Conservation (phyloP, 768 basidiomycete species). For the Lepiota brunneoincarnata region DNA sequence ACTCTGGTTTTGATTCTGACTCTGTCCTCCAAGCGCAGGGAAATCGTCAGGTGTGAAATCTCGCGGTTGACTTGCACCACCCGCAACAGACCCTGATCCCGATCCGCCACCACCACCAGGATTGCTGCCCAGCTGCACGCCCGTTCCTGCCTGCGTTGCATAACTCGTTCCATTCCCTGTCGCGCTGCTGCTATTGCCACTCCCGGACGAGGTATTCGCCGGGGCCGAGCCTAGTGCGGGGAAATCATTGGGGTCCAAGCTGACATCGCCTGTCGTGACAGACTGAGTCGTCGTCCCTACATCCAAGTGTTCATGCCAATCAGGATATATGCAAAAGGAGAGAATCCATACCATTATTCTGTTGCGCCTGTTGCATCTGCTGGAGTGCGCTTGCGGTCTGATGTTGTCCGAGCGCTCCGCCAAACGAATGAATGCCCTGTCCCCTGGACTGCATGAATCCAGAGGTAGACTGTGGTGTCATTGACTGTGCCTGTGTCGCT, state of each 20-base stretch:
- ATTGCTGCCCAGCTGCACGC: slow-evolving; percentile 46
- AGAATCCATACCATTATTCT: slow-evolving; percentile 46
- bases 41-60: slow-evolving; percentile 90
- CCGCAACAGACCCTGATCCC: slow-evolving; percentile 34
- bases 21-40: slow-evolving; percentile 76
- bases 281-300: slow-evolving; percentile 8
- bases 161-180: slow-evolving; percentile 61
- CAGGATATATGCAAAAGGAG: neutral
- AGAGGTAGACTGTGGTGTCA: slow-evolving; percentile 57
- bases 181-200: slow-evolving; percentile 33
- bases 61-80: slow-evolving; percentile 42
- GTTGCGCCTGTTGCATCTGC: slow-evolving; percentile 49
- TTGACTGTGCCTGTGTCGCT: slow-evolving; percentile 49
- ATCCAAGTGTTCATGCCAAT: no score
- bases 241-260: slow-evolving; percentile 83
- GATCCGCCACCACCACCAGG: slow-evolving; percentile 27
- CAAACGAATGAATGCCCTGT: slow-evolving; percentile 65
- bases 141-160: slow-evolving; percentile 77
- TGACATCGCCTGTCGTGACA: slow-evolving; percentile 65
- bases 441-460: slow-evolving; percentile 64
- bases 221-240: slow-evolving; percentile 77
- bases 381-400: slow-evolving; percentile 40
- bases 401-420: slow-evolving; percentile 52
- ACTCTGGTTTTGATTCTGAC: slow-evolving; percentile 34
- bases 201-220: slow-evolving; percentile 38